Conservation (phyloP, 305 asterid species). For the Fraxinus angustifolia region DNA sequence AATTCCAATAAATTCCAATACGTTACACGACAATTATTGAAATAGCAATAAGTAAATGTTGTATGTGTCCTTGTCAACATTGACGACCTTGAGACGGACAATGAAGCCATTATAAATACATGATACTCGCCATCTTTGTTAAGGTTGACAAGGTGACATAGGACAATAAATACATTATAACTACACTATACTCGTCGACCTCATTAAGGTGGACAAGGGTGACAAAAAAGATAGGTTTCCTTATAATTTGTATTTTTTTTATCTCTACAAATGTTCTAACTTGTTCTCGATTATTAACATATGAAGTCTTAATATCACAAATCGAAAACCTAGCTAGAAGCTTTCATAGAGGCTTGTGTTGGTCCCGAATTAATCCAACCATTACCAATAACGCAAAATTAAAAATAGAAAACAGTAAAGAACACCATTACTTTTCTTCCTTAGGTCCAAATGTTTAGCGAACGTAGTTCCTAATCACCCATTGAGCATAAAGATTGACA, state of each 20-base stretch:
- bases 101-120: not conserved
- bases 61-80: not conserved
- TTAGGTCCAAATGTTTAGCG: too few relatives aligned
- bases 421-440: not conserved
- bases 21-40: not conserved
- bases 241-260: too few relatives aligned
- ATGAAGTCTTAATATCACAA: not conserved
- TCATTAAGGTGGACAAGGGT: not conserved
- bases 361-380: not conserved
- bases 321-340: not conserved
- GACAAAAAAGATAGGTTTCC: not conserved
- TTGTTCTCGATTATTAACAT: not conserved
- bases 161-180: not conserved
- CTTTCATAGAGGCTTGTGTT: not conserved
- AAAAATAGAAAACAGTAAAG: not conserved
- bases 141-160: not conserved
- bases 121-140: not conserved
- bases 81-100: not conserved
- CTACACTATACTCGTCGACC: not conserved
- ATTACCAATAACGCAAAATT: not conserved
- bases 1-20: not conserved
- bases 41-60: not conserved
- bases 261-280: not conserved
- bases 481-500: not conserved
- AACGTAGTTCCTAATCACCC: not conserved